Percentiles rank a stretch among this genome's conserved stretches.
Evolutionary conservation across 768 basidiomycete genomes (phyloP).

Genomic region (Dentipellis fragilis): DNA sequence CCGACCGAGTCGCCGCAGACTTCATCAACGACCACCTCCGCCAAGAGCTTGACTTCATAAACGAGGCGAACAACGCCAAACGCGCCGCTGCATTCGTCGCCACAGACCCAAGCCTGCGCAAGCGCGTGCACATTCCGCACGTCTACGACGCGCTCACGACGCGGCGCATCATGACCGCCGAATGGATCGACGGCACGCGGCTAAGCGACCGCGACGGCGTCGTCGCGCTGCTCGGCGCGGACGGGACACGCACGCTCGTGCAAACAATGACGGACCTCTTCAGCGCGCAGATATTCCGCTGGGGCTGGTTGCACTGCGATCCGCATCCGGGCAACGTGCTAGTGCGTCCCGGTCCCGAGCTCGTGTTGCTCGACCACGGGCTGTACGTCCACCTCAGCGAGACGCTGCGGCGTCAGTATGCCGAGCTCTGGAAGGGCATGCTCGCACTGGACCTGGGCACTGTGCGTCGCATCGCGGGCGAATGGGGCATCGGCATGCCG

Average conservation of each 20-base stretch:
- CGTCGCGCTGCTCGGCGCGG: conserved; percentile 48
- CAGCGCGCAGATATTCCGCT: conserved; percentile 83
- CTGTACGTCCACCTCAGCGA: conserved; percentile 70
- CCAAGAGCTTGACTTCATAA: conserved; percentile 71
- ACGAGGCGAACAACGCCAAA: conserved; percentile 71
- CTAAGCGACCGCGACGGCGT: conserved; percentile 56
- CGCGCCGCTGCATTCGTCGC: conserved; percentile 61
- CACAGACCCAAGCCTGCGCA: conserved; percentile 56
- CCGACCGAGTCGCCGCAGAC: conserved; percentile 29
- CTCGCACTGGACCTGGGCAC: conserved; percentile 43
- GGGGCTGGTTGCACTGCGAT: conserved; percentile 84
- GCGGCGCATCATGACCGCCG: conserved; percentile 70
- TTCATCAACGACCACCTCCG: conserved; percentile 76
- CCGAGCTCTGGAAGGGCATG: conserved; percentile 63
- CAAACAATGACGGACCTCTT: conserved; percentile 81
- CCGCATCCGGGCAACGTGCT: conserved; percentile 73
- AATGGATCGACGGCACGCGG: conserved; percentile 76
- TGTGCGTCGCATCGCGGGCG: conserved; percentile 38
- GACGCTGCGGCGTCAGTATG: conserved; percentile 67
- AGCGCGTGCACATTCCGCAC: conserved; percentile 69
- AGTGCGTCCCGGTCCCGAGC: conserved; percentile 53
- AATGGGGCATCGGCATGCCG: conserved; percentile 64
- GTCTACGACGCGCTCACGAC: conserved; percentile 67
- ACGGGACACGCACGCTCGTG: conserved; percentile 33
- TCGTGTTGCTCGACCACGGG: conserved; percentile 89